Evolutionary conservation across 768 basidiomycete species (phyloP).

Genomic region (Pulveroboletus sp.): DNA sequence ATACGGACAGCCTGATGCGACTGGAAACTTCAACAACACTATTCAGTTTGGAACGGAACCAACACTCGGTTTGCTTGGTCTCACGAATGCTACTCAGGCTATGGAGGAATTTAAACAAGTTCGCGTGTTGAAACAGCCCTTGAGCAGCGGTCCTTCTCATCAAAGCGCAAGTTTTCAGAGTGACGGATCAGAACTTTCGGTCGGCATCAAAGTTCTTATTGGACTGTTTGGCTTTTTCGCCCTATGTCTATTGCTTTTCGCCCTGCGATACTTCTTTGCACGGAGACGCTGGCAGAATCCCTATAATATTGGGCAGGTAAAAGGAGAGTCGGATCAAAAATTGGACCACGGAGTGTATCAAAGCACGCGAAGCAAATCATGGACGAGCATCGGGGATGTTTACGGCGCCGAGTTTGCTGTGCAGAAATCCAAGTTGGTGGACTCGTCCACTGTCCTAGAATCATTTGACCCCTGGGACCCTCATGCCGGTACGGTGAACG

Average conservation of each 20-base stretch:
- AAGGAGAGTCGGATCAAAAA: conserved; percentile 13
- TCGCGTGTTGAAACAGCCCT: conserved; percentile 59
- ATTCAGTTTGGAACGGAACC: conserved; percentile 30
- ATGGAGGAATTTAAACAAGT: conserved; percentile 66
- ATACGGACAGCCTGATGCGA: conserved; percentile 43
- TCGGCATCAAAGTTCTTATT: conserved; percentile 62
- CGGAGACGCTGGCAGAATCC: conserved; percentile 33
- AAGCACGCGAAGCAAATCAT: conserved; percentile 30
- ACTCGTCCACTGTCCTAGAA: conserved; percentile 1
- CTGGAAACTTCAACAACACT: conserved; percentile 41
- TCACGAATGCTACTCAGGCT: conserved; percentile 61
- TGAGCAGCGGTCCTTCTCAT: conserved; percentile 27
- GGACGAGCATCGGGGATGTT: conserved; percentile 17
- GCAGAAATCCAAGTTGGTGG: conserved; percentile 3
- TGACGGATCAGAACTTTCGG: conserved; percentile 39
- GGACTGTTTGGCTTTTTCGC: conserved; percentile 55
- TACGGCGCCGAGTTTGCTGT: conserved; percentile 9
- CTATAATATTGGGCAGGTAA: conserved; percentile 7
- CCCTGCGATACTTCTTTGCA: conserved; percentile 45
- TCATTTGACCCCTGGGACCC: conserved; percentile 24
- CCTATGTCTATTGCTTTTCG: conserved; percentile 51
- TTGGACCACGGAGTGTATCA: conserved; percentile 29
- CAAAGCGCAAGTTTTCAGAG: conserved; percentile 4
- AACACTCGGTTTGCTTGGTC: conserved; percentile 52
- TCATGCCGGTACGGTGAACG: conserved; percentile 20